Evolutionary conservation across 768 basidiomycete species (phyloP), one percentile per base, ranked within the genome.

Genomic region (Pulveroboletus sp.): DNA sequence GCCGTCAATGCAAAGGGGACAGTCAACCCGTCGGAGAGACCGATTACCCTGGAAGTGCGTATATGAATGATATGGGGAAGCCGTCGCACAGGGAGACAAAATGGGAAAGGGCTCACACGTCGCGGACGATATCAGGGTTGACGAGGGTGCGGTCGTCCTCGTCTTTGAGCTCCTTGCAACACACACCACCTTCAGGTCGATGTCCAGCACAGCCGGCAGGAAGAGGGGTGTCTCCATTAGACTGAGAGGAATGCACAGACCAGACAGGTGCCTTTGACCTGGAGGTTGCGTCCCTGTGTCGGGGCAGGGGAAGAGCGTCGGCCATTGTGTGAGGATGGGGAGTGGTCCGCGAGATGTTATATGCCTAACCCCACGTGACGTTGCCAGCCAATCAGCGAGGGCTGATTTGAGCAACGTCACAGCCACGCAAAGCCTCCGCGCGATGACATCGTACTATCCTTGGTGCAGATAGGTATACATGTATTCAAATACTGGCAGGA

Each of bases 1-100:
- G 93, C 93, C 3, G 93, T 82, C 35, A 95, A 73, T 8, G 93
- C 93, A 64, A 95, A 95, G 0, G 93, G 93, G 1, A 95, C 91
- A 0, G 93, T 94, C 43, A 93, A 72, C 7, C 92, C 91, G 59
- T 93, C 91, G 0, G 87, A 89, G 8, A 93, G 81, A n/a, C 92
- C 92, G 53, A 93, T 93, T 41, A 93, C 80, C 43, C 90, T 91
- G 61, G 11, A 38, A 31, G 59, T 46, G 30, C 31, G 18, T 6
- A 17, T 38, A 47, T 54, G 39, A 54, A 5, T 49, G 36, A 56
- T 14, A 15, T 6, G 11, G 27, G 18, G 31, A 18, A 53, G 7
- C 6, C 15, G 28, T 11, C 11, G 39, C 3, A 35, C 15, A 33
- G 15, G 30, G 11, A 11, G 8, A n/a, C 28, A 33, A 21, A 21